Conservation (phyloP, 192 early-diverging fungal species). For the Gaertneriomyces sp. region DNA sequence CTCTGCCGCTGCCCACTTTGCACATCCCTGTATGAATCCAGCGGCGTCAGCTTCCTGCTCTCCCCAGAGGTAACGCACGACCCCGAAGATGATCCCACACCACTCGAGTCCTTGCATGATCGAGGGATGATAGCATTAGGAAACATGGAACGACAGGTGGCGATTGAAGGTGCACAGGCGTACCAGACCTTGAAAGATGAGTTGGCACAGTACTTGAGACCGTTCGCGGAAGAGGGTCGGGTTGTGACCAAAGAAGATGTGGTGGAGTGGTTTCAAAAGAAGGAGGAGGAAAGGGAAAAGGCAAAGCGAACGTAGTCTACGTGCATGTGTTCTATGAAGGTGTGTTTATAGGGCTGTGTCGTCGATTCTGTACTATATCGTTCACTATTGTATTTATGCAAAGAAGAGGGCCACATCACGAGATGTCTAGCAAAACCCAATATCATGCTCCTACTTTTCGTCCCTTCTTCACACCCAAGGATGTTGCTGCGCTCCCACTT, state of each 20-base stretch:
- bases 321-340: no score
- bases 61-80: slow-evolving; percentile 66
- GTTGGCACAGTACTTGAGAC: slow-evolving; percentile 63
- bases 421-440: no score
- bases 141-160: slow-evolving; percentile 67
- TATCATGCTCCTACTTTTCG: no score
- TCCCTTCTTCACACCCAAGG: no score
- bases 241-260: not conserved
- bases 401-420: no score
- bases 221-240: slow-evolving; percentile 42
- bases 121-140: slow-evolving; percentile 69
- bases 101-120: slow-evolving; percentile 67
- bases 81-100: slow-evolving; percentile 74
- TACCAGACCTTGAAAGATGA: slow-evolving; percentile 67
- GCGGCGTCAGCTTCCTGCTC: slow-evolving; percentile 14
- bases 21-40: slow-evolving; percentile 4
- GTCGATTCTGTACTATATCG: no score
- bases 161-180: slow-evolving; percentile 75
- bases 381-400: no score
- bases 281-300: no score
- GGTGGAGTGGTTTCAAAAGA: not conserved
- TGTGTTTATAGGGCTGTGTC: no score
- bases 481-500: no score
- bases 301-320: no score
- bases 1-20: not conserved